Conservation (phyloP, 2,329 filamentous ascomycete genomes). For the Corniculantispora saksenae region DNA sequence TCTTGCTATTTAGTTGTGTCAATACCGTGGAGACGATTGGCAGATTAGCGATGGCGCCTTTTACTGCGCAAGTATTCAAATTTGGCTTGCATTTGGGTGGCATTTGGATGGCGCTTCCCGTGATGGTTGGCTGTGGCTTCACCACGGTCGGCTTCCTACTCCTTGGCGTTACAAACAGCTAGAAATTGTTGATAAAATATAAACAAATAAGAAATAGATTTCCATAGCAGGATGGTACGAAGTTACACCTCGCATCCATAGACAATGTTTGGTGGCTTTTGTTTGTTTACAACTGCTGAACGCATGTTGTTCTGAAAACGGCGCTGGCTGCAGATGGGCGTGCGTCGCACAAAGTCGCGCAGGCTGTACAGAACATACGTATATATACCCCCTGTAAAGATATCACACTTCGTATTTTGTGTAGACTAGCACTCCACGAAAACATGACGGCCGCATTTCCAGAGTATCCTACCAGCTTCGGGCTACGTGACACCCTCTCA, state of each 20-base stretch:
- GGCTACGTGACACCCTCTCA: not conserved
- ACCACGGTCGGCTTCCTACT: not conserved
- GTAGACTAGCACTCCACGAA: not conserved
- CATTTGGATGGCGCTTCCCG: conserved; percentile 1
- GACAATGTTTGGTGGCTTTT: too few species aligned
- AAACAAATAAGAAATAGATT: too few species aligned
- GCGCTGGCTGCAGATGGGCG: not conserved
- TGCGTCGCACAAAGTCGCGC: not conserved
- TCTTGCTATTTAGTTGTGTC: conserved; percentile 2
- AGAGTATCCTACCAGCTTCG: not conserved
- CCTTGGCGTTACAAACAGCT: not conserved
- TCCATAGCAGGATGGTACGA: too few species aligned
- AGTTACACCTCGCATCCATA: too few species aligned
- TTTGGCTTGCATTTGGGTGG: not conserved
- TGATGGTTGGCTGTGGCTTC: conserved; percentile 2
- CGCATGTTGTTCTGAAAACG: not conserved
- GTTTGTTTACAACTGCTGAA: too few species aligned
- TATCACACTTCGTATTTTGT: not conserved
- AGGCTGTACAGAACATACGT: not conserved
- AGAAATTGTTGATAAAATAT: not conserved
- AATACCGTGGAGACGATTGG: conserved; percentile 5
- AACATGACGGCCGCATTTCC: not conserved
- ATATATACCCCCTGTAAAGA: not conserved
- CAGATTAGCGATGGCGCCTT: not conserved
- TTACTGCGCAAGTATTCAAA: conserved; percentile 5